Base-by-base conservation (phyloP, 371 early-diverging fungal species). In the Apophysomyces elegans region DNA sequence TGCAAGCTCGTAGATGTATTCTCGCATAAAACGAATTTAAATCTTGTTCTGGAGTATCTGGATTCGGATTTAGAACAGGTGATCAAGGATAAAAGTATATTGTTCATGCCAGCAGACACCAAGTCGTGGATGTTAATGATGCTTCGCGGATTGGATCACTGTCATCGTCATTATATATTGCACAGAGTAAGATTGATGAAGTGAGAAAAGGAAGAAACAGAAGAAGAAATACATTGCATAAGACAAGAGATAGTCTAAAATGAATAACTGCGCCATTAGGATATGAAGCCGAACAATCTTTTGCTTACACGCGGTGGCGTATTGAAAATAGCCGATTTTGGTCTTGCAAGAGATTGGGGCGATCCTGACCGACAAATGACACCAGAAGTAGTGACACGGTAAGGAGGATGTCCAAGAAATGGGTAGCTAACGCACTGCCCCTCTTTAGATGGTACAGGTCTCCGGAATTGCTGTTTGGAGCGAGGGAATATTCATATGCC, bases 251-350 rank as follows among this genome's bases (percentile, higher is more conserved):
- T 26, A 26, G 36, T 14, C n/a, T 58, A 59, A 21, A 35, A 14
- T 38, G 14, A 11, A 47, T 21, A 45, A 35, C 35, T 12, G 13
- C 37, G 35, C 45, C 18, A 16, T 62, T 32, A 90, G 90, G 99
- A 99, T 92, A 88, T 99, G 88, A 99, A 99, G 79, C 99, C 99
- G 46, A 99, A 98, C 84, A 99, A 99, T 80, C 92, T 99, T 82
- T 80, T 99, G 61, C 77, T 99, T n/a, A 91, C 91, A 0, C 78
- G 77, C 7, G 89, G 91, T 71, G 99, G 99, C 4, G 88, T 91
- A 63, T 78, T 99, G 38, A 99, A 99, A 73, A 83, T 99, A 75
- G 99, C 99, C 0, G 99, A 99, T 95, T 99, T 99, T 83, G 99
- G 99, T 79, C 80, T 99, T 35, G 95, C 99, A 37, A 75, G 99